A percentile compares a stretch with the other conserved stretches of the same genome.
phyloP scores from a whole-genome alignment of 1,284 basidiomycete species.

The Moesziomyces sp. region DNA sequence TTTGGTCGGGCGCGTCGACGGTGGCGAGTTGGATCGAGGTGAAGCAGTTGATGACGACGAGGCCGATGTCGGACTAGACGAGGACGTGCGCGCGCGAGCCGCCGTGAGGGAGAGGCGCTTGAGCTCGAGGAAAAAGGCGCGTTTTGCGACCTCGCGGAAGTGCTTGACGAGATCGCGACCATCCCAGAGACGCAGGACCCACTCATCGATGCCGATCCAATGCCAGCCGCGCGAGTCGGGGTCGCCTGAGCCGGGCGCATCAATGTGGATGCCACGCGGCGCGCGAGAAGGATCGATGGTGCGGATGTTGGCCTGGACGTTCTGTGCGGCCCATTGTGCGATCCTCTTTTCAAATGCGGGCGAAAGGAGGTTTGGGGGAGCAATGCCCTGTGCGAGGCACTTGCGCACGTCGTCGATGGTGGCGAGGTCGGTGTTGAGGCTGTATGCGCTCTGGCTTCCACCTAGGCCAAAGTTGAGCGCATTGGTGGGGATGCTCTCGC shows the following conservation, averaged over 20 bases:
- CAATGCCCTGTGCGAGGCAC: conserved; percentile 36
- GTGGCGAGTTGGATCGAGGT: conserved; percentile 15
- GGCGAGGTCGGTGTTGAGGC: conserved; percentile 40
- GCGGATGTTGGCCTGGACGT: conserved; percentile 45
- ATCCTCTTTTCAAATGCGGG: conserved; percentile 47
- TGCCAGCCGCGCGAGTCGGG: conserved; percentile 37
- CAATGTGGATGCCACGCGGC: conserved; percentile 46
- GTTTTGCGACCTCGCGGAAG: conserved; percentile 40
- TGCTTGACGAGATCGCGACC: conserved; percentile 48
- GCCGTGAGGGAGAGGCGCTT: conserved; percentile 35
- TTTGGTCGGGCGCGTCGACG: conserved; percentile 2
- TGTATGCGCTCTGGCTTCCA: conserved; percentile 38
- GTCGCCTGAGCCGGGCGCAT: conserved; percentile 46
- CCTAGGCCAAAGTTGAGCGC: conserved; percentile 39
- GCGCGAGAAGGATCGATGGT: conserved; percentile 43
- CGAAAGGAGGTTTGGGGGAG: conserved; percentile 36
- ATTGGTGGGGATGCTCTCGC: conserved; percentile 41
- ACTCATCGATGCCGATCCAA: conserved; percentile 53
- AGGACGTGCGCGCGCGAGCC: conserved; percentile 8
- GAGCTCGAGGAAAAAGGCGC: conserved; percentile 50
- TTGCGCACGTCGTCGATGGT: conserved; percentile 37
- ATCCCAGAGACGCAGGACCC: conserved; percentile 52
- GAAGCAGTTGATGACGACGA: conserved; percentile 16
- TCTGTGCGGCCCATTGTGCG: conserved; percentile 47
- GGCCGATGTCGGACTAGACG: conserved; percentile 18